Evolutionary conservation across 192 early-diverging fungal species (phyloP).

Genomic region (Borealophlyctis nickersoniae): DNA sequence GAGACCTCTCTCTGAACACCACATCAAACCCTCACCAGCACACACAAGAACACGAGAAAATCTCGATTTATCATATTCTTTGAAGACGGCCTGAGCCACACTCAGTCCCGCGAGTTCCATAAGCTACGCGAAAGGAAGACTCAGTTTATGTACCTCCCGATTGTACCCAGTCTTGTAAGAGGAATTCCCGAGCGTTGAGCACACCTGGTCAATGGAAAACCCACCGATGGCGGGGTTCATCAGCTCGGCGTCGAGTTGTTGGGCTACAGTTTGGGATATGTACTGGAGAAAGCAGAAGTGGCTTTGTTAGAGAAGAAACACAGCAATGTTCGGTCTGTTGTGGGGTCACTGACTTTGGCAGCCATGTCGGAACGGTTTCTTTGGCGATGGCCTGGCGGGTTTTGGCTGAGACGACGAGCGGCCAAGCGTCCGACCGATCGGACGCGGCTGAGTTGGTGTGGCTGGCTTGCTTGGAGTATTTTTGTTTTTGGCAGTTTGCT

Average conservation of each 20-base stretch:
- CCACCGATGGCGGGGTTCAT: constrained; percentile 76
- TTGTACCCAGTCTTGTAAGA: constrained; percentile 2
- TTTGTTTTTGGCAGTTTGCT: no score
- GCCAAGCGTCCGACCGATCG: no score
- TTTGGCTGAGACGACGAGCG: no score
- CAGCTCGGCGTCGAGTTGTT: constrained; percentile 77
- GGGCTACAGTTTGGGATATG: constrained; percentile 56
- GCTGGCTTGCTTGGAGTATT: no score
- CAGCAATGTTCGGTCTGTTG: no score
- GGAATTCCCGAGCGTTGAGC: constrained; percentile 39
- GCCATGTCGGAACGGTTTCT: no score
- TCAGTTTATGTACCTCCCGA: constrained; percentile 34
- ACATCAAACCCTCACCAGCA: constrained; percentile 9
- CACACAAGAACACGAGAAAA: constrained; percentile 38
- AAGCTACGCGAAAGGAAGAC: constrained; percentile 18
- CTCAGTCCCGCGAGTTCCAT: constrained; percentile 82
- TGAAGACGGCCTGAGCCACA: constrained; percentile 79
- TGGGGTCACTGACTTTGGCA: no score
- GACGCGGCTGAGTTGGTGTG: no score
- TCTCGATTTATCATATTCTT: constrained; percentile 55
- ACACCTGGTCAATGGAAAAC: constrained; percentile 86
- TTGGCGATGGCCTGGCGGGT: no score
- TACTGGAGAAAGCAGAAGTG: no score
- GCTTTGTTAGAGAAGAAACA: no score
- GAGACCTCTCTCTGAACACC: background rate